Evolutionary conservation across 2,329 filamentous ascomycete genomes (phyloP), one percentile per base, ranked within the genome.

Genomic region (Cytospora leucostoma): DNA sequence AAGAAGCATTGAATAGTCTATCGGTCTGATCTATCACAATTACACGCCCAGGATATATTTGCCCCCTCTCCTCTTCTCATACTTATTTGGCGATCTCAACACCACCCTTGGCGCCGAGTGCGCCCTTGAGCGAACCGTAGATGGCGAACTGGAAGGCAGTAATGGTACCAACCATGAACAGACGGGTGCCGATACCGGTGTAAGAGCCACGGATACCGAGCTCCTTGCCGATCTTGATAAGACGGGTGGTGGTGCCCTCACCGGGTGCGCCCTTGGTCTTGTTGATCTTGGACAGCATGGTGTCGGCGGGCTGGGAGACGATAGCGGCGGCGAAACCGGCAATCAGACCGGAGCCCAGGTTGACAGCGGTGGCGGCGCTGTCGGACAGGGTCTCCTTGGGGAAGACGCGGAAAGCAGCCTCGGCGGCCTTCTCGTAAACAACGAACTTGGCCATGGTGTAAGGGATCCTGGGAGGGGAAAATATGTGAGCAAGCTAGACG

Each of bases 281-380:
- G 86, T 91, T 91, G 83, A 91, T 90, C 84, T 90, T 90, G 78
- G 82, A 86, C 68, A 91, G 84, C 88, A 90, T 90, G 71, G 88
- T 91, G 76, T 91, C 88, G 73, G 88, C 88, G 70, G 88, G 88
- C 78, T 91, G 88, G 68, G 88, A 91, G 74, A 91, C 82, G 72
- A 90, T 76, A 74, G 88, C 88, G 70, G 88, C 88, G 71, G 88
- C 88, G 78, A 91, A 88, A 85, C 88, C 88, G 71, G 88, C 88
- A 70, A 90, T 81, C 69, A 91, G 81, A 85, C 88, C 88, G 71
- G 87, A 88, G 67, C 85, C 84, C 70, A 91, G 80, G 82, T 91
- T 90, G 80, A 89, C 82, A 80, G 86, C 85, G 74, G 88, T 72
- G 47, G 72, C 69, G 0, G 61, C 33, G 68, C 67, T 70, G 38